Percentiles rank a stretch among this genome's conserved stretches.
phyloP scores from a whole-genome alignment of 257 asterid species.

The Jacaranda mimosifolia region DNA sequence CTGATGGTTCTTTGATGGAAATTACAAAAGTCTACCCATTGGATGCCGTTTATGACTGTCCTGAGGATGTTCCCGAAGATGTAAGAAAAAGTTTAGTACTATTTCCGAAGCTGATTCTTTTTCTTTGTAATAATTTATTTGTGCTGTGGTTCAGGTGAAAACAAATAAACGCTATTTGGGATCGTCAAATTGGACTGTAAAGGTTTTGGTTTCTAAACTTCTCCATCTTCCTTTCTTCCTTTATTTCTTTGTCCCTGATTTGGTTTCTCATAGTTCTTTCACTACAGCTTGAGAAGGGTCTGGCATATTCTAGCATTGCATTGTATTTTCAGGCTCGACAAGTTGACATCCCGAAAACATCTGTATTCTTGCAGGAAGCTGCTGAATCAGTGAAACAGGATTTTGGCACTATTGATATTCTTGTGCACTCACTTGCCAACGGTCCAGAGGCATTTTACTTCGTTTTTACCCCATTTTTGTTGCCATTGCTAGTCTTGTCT shows the following conservation, averaged over 20 bases:
- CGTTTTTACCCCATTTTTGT: background rate
- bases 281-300: background rate
- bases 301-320: background rate
- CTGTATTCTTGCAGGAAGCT: constrained; percentile 72
- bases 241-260: background rate
- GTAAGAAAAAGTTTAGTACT: constrained; percentile 48
- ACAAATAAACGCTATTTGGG: constrained; percentile 91
- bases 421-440: constrained; percentile 97
- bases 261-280: background rate
- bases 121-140: background rate
- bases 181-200: constrained; percentile 92
- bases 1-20: constrained; percentile 98
- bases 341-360: constrained; percentile 19
- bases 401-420: constrained; percentile 96
- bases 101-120: background rate
- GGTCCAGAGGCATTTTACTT: constrained; percentile 82
- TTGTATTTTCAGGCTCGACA: background rate
- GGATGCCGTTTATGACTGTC: constrained; percentile 91
- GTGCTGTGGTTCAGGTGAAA: constrained; percentile 64
- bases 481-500: background rate
- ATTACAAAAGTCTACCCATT: constrained; percentile 87
- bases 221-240: background rate
- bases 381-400: constrained; percentile 92
- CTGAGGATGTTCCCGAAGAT: constrained; percentile 97
- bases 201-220: constrained; percentile 55